These are phyloP conservation scores for Termitomyces titanicus DNA, from an alignment of 768 basidiomycete species.

Conservation along the genomic window DNA sequence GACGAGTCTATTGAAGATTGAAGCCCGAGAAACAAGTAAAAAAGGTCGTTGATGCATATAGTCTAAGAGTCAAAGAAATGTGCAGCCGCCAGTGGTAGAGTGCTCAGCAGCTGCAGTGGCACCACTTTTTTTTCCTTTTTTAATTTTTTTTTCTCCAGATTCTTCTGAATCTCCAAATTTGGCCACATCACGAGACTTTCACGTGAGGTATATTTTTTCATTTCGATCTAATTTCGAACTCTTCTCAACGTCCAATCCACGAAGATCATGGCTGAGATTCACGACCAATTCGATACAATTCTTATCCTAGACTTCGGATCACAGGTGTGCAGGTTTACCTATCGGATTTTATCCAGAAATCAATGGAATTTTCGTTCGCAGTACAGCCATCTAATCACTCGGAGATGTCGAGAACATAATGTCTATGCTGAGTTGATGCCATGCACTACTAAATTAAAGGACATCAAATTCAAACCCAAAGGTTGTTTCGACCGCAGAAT, in stretches of 20 bases:
- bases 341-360: not conserved
- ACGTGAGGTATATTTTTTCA: slow-evolving; percentile 8
- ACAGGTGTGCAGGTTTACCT: slow-evolving; percentile 51
- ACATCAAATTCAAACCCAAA: slow-evolving; percentile 91
- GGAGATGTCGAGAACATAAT: slow-evolving; percentile 95
- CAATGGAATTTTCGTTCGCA: slow-evolving; percentile 27
- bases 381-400: slow-evolving; percentile 97
- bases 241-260: not conserved
- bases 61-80: not conserved
- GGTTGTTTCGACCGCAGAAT: slow-evolving; percentile 39
- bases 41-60: not conserved
- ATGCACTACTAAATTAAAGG: slow-evolving; percentile 86
- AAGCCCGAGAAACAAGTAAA: not conserved
- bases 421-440: slow-evolving; percentile 98
- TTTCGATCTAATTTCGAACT: not conserved
- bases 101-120: too few relatives aligned
- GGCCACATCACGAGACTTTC: not conserved
- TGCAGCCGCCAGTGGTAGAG: not conserved
- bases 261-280: slow-evolving; percentile 73
- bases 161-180: not conserved
- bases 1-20: not conserved
- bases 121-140: too few relatives aligned
- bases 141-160: not conserved
- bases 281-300: slow-evolving; percentile 93
- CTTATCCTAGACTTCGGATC: slow-evolving; percentile 97